A percentile compares a stretch with the other conserved stretches of the same genome.
phyloP scores from a whole-genome alignment of 306 rosid species.

The Fagus sylvatica region DNA sequence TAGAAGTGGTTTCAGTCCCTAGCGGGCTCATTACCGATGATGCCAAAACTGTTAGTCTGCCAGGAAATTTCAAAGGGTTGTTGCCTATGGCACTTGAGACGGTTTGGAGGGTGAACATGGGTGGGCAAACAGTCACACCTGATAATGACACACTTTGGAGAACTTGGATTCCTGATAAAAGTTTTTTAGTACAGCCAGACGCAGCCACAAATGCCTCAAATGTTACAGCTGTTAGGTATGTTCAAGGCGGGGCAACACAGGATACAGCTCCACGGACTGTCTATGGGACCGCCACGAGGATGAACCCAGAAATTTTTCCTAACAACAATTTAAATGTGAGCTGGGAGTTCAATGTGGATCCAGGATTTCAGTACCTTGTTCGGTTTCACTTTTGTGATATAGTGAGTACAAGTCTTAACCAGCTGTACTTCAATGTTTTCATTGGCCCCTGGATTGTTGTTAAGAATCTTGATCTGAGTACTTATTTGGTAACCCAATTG shows the following conservation, averaged over 20 bases:
- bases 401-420: slow-evolving; percentile 49
- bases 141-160: slow-evolving; percentile 64
- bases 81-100: slow-evolving; percentile 58
- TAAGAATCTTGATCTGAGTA: slow-evolving; percentile 53
- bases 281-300: slow-evolving; percentile 66
- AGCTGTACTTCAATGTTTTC: slow-evolving; percentile 77
- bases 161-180: slow-evolving; percentile 70
- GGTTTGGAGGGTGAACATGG: slow-evolving; percentile 89
- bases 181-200: slow-evolving; percentile 42
- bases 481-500: slow-evolving; percentile 16
- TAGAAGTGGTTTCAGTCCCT: slow-evolving; percentile 80
- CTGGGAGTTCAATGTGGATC: slow-evolving; percentile 74
- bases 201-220: slow-evolving; percentile 46
- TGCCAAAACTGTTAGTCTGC: slow-evolving; percentile 32
- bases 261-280: slow-evolving; percentile 64
- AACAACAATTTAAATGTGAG: slow-evolving; percentile 66
- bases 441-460: slow-evolving; percentile 49
- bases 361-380: slow-evolving; percentile 74
- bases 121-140: slow-evolving; percentile 65
- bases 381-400: slow-evolving; percentile 89
- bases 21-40: slow-evolving; percentile 53
- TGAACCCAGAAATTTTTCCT: slow-evolving; percentile 54
- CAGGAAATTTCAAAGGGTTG: slow-evolving; percentile 42
- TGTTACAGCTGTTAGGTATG: slow-evolving; percentile 52
- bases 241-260: slow-evolving; percentile 45